phyloP scores from a whole-genome alignment of 139 green algal genomes.

The Coelastrella sp. region DNA sequence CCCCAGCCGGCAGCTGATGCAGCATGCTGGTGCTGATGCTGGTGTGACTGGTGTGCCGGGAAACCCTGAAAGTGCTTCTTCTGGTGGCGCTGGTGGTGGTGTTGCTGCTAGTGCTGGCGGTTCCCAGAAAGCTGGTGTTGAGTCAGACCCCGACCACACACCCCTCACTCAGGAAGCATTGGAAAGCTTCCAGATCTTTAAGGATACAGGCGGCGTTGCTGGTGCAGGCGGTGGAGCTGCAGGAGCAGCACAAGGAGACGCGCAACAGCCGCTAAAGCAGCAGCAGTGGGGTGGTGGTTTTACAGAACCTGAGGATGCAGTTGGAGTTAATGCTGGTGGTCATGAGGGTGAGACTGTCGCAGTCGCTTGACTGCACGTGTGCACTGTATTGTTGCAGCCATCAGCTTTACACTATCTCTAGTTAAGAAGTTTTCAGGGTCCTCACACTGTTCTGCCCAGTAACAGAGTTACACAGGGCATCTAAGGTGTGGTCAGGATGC shows the following conservation, averaged over 20 bases:
- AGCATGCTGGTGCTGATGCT: neutral
- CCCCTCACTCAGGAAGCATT: constrained; percentile 72
- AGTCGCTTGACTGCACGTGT: too few relatives aligned
- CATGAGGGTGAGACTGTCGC: neutral
- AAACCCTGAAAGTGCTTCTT: neutral
- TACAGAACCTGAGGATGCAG: neutral
- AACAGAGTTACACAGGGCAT: too few relatives aligned
- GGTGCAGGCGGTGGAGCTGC: neutral
- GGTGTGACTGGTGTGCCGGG: constrained; percentile 4
- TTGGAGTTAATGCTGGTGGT: neutral
- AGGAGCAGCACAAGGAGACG: neutral
- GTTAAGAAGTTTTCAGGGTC: too few relatives aligned
- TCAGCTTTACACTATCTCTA: too few relatives aligned
- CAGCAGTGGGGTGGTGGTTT: neutral
- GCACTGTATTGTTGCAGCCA: too few relatives aligned
- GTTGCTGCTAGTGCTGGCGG: neutral
- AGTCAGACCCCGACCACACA: neutral
- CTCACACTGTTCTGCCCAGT: too few relatives aligned
- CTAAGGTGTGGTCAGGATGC: too few relatives aligned
- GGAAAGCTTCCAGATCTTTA: constrained; percentile 43
- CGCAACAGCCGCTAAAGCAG: neutral
- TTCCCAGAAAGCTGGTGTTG: neutral
- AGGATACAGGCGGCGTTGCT: constrained; percentile 6
- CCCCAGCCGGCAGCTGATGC: constrained; percentile 9
- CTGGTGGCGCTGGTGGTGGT: neutral